phyloP scores from a whole-genome alignment of 2,329 filamentous ascomycete genomes.

The Sporothrix variecibatus region DNA sequence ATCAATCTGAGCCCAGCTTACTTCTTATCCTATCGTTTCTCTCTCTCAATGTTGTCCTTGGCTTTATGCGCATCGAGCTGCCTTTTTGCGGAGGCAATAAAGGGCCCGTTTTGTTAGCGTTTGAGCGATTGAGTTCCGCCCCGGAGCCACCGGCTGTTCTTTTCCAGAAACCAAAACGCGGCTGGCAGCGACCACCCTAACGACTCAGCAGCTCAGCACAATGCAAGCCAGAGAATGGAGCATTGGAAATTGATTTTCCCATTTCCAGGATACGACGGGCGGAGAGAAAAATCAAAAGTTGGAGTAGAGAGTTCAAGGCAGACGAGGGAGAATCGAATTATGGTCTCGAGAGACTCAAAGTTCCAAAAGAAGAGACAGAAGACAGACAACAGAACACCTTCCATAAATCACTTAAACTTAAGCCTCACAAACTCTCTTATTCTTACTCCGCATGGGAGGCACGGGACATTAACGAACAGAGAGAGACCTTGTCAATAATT shows the following conservation, averaged over 20 bases:
- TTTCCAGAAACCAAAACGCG: not conserved
- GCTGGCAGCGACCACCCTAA: not conserved
- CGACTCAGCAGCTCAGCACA: not conserved
- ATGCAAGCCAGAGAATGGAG: not conserved
- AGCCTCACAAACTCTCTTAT: not conserved
- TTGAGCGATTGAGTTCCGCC: not conserved
- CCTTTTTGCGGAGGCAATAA: not conserved
- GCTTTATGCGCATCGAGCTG: not conserved
- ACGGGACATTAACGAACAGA: not conserved
- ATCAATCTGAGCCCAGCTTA: not conserved
- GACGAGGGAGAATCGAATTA: not conserved
- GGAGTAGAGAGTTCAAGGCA: not conserved
- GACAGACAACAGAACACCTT: not conserved
- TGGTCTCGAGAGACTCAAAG: not conserved
- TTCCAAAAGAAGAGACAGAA: not conserved
- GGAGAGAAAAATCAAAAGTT: not conserved
- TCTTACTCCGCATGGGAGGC: not conserved
- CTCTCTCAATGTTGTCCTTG: not conserved
- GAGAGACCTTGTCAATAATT: too few species aligned
- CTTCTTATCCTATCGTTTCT: not conserved
- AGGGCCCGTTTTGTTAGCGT: not conserved
- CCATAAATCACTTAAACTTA: not conserved
- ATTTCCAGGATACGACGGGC: not conserved
- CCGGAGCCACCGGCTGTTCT: not conserved
- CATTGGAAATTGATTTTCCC: constrained; percentile 9